Evolutionary conservation across 176 grass and related monocot species (phyloP).

Genomic region (Ensete ventricosum): DNA sequence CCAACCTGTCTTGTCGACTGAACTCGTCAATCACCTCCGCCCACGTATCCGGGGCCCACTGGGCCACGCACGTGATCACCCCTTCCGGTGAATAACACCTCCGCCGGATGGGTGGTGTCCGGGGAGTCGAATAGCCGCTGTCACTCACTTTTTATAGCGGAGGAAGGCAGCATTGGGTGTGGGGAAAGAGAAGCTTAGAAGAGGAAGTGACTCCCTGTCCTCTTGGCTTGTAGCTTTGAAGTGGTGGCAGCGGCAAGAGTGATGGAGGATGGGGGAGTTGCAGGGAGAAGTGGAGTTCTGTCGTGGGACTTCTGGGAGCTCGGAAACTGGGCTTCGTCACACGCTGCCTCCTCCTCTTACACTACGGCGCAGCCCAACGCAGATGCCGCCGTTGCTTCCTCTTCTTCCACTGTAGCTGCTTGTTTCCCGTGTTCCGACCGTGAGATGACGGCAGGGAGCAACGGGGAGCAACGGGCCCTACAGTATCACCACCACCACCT

Average conservation of each 20-base stretch:
- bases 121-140: no score
- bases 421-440: no score
- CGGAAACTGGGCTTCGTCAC: neutral
- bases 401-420: no score
- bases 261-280: constrained; percentile 2
- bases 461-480: no score
- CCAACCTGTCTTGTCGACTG: neutral
- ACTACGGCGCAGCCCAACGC: no score
- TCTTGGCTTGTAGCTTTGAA: neutral
- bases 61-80: neutral
- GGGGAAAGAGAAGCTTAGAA: no score
- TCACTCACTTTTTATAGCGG: no score
- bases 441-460: no score
- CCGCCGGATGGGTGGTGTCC: no score
- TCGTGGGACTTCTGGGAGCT: constrained; percentile 1
- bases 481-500: no score
- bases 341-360: neutral
- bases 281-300: neutral
- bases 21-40: neutral
- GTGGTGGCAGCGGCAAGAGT: neutral
- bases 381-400: neutral
- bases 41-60: neutral
- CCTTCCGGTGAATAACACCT: neutral
- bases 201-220: no score
- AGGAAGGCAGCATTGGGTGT: no score